A percentile compares a stretch with the other conserved stretches of the same genome.
These are phyloP conservation scores for Margaritispora aquatica DNA, from an alignment of 495 filamentous ascomycete genomes.

Conservation along the genomic window DNA sequence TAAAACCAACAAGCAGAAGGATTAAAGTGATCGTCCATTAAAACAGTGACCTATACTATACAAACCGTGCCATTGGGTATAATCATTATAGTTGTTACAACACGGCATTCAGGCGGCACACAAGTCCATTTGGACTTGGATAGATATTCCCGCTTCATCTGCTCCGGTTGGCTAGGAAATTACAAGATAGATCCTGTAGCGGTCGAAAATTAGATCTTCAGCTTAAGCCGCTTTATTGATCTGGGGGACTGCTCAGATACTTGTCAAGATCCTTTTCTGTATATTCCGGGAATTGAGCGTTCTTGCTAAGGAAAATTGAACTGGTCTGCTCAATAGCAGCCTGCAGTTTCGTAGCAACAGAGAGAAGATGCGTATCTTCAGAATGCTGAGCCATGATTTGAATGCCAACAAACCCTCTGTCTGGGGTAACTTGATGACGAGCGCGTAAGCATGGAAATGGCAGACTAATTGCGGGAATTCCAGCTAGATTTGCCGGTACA, in stretches of 20 bases:
- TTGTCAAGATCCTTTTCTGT: not conserved
- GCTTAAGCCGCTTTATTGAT: too few species aligned
- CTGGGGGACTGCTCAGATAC: not conserved
- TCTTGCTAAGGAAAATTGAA: too few species aligned
- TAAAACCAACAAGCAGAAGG: too few species aligned
- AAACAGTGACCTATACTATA: too few species aligned
- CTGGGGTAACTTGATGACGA: constrained; percentile 4
- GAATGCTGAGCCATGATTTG: constrained; percentile 91
- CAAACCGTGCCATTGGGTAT: too few species aligned
- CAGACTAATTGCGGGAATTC: constrained; percentile 81
- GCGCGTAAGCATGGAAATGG: constrained; percentile 46
- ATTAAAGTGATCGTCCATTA: too few species aligned
- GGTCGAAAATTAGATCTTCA: too few species aligned
- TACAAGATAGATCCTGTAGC: too few species aligned
- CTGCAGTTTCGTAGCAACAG: not conserved
- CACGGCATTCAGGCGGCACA: not conserved
- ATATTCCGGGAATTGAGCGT: too few species aligned
- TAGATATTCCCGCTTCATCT: too few species aligned
- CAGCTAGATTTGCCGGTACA: constrained; percentile 88
- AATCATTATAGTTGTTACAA: too few species aligned
- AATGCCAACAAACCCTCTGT: constrained; percentile 53
- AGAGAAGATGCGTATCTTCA: constrained; percentile 47
- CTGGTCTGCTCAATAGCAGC: not conserved
- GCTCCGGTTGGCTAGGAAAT: too few species aligned
- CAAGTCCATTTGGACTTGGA: not conserved